These are phyloP conservation scores for Inga laurina DNA, from an alignment of 306 rosid species.

Conservation along the genomic window DNA sequence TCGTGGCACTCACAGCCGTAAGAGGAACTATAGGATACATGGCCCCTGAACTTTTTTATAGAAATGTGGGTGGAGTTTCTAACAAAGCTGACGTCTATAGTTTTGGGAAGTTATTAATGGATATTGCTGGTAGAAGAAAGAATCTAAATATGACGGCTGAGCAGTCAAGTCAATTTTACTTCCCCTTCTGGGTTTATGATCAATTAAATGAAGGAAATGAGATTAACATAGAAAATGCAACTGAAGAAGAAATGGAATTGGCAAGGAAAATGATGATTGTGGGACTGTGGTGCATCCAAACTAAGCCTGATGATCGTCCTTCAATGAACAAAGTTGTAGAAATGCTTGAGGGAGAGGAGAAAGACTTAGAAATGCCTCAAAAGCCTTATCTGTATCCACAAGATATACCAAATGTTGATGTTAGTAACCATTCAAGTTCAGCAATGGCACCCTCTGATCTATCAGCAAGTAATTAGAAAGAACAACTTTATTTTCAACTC, in stretches of 20 bases:
- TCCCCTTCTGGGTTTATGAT: not conserved
- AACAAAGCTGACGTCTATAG: not conserved
- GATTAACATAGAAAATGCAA: not conserved
- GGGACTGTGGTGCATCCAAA: not conserved
- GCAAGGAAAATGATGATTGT: not conserved
- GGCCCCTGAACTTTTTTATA: not conserved
- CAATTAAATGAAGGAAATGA: not conserved
- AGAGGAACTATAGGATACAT: not conserved
- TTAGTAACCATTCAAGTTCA: not conserved
- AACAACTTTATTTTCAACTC: too few species aligned
- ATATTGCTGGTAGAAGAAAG: not conserved
- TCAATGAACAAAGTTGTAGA: conserved; percentile 29
- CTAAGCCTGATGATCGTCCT: conserved; percentile 34
- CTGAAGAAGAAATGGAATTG: not conserved
- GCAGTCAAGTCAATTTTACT: not conserved
- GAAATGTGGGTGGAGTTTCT: not conserved
- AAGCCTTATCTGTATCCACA: not conserved
- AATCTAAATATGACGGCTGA: not conserved
- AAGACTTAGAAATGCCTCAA: not conserved
- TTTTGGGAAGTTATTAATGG: not conserved
- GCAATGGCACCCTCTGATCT: not conserved
- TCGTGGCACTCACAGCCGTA: not conserved
- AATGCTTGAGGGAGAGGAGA: not conserved
- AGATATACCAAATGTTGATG: not conserved
- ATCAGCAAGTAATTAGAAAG: too few species aligned